Conservation (phyloP, 257 asterid genomes). For the Salvia rosmarinus region DNA sequence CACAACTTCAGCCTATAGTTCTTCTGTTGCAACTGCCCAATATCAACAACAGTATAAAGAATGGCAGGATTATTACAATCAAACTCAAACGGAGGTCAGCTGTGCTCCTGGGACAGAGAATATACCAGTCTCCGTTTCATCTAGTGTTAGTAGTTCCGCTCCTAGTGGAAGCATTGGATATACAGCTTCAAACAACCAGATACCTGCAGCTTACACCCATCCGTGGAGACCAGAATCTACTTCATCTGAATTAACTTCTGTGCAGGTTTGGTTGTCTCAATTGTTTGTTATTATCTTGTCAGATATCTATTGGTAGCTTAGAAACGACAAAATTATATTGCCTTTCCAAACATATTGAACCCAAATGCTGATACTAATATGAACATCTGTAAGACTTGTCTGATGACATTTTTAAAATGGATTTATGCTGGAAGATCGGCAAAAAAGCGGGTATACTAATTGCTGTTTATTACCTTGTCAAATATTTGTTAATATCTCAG, state of each 20-base stretch:
- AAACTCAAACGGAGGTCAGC: conserved; percentile 85
- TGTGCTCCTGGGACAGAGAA: conserved; percentile 99
- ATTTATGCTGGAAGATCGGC: not conserved
- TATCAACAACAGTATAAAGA: conserved; percentile 82
- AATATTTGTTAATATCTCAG: not conserved
- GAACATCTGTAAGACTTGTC: not conserved
- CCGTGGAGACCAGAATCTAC: conserved; percentile 70
- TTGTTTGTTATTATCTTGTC: conserved; percentile 18
- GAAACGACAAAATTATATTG: conserved; percentile 1
- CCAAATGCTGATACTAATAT: not conserved
- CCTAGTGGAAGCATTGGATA: conserved; percentile 64
- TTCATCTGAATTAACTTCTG: conserved; percentile 54
- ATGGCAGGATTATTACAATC: conserved; percentile 93
- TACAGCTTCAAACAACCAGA: conserved; percentile 60
- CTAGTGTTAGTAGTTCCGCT: conserved; percentile 56
- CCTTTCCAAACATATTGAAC: not conserved
- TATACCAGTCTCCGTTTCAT: conserved; percentile 57
- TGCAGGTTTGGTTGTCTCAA: conserved; percentile 73
- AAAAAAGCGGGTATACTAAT: not conserved
- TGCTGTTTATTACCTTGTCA: not conserved
- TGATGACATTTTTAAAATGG: not conserved
- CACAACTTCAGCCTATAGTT: conserved; percentile 72
- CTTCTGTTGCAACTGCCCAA: conserved; percentile 64
- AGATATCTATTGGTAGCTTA: not conserved
- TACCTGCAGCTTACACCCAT: conserved; percentile 58